Evolutionary conservation across 257 asterid species (phyloP), one percentile per base, ranked within the genome.

Genomic region (Jasminum sambac): DNA sequence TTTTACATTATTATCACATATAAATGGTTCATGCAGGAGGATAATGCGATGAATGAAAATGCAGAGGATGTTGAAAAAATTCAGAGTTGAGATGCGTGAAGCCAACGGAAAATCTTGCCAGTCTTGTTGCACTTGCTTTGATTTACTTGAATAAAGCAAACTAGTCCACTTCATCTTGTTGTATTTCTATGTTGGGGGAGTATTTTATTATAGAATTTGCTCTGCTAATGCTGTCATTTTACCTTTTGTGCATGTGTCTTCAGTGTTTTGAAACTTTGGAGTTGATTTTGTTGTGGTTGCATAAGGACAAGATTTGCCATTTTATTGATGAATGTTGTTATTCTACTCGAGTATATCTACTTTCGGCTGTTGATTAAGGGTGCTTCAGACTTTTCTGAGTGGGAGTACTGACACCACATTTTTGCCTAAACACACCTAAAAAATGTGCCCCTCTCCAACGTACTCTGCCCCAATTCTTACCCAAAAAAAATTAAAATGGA

Each of bases 11-110:
- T 26, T 34, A 0, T 46, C 55, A 19, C 16, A 5, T 38, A 25
- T 37, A 24, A 68, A 61, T 26, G 48, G 30, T 57, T 36, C 65
- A 57, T 69, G 66, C 63, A 74, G 77, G 73, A 41, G 50, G 50
- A 19, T 8, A 4, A 58, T 61, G 43, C 5, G n/a, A 30, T 52
- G 39, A 42, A 41, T 24, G 30, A 16, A 38, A 43, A n/a, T 19
- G 43, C 57, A 41, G 16, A 39, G 34, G 65, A 68, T 52, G 39
- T 63, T 34, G 63, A 71, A 65, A 23, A 21, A 48, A 59, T 26
- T n/a, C n/a, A 60, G 58, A 72, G 63, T 55, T 7, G n/a, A 16
- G 73, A 55, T 43, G 64, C 12, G 6, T 5, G 44, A 52, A 67
- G 42, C 43, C 62, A 26, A 36, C 23, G 11, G 5, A 44, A 58